A percentile compares a stretch with the other conserved stretches of the same genome.
phyloP scores from a whole-genome alignment of 305 asterid genomes.

The Ajuga reptans region DNA sequence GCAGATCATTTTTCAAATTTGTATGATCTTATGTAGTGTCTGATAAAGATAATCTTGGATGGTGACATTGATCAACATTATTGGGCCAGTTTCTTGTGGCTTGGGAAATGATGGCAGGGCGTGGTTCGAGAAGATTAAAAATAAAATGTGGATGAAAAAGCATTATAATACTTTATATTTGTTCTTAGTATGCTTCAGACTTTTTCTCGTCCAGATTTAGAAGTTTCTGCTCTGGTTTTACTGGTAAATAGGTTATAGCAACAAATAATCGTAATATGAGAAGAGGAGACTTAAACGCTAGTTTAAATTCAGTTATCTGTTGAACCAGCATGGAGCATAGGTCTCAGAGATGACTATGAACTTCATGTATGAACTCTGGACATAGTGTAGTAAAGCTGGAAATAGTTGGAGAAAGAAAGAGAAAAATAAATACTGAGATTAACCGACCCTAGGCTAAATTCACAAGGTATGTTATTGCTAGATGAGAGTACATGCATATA shows the following conservation, averaged over 20 bases:
- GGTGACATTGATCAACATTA: background rate
- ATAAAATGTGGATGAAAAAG: background rate
- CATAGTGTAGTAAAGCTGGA: background rate
- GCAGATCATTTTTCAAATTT: background rate
- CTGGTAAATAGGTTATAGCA: slow-evolving; percentile 1
- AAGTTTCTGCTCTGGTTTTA: background rate
- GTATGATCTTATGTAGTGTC: background rate
- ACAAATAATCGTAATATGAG: background rate
- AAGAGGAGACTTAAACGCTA: background rate
- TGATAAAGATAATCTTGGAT: background rate
- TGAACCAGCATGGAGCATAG: background rate
- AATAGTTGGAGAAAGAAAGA: background rate
- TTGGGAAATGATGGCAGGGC: background rate
- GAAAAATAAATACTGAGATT: too few relatives aligned
- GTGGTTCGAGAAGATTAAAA: background rate
- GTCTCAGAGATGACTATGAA: background rate
- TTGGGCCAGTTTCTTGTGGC: background rate
- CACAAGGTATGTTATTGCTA: too few relatives aligned
- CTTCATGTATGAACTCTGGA: background rate
- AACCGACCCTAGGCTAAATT: too few relatives aligned
- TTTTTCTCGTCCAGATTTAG: background rate
- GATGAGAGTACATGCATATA: too few relatives aligned
- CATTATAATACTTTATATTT: background rate
- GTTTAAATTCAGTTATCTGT: background rate
- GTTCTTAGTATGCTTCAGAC: background rate